Evolutionary conservation across 2,329 filamentous ascomycete genomes (phyloP).

Genomic region (Coniella lustricola): DNA sequence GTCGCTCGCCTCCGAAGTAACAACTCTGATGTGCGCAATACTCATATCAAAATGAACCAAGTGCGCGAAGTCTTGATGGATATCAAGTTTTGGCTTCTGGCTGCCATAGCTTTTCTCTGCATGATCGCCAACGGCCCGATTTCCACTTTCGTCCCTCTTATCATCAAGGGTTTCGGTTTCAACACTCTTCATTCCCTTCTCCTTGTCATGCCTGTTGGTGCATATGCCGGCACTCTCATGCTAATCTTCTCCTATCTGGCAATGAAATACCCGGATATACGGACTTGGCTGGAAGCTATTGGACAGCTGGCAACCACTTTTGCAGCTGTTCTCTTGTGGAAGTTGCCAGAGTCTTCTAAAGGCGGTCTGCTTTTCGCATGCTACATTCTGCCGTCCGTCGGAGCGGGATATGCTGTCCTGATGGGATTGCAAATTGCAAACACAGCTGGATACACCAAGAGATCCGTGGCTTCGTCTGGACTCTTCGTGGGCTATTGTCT

Average conservation of each 20-base stretch:
- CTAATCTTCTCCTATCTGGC: conserved; percentile 33
- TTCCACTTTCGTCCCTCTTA: conserved; percentile 53
- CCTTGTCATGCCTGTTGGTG: conserved; percentile 24
- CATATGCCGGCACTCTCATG: conserved; percentile 28
- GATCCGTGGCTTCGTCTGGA: conserved; percentile 39
- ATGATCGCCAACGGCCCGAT: conserved; percentile 64
- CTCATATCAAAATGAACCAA: conserved; percentile 19
- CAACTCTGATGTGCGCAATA: conserved; percentile 19
- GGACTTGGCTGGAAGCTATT: conserved; percentile 32
- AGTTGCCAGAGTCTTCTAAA: conserved; percentile 31
- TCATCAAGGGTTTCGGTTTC: conserved; percentile 47
- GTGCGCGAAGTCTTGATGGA: conserved; percentile 15
- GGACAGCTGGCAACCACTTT: conserved; percentile 36
- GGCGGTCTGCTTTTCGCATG: conserved; percentile 41
- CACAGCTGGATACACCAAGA: conserved; percentile 45
- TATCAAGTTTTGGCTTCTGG: conserved; percentile 23
- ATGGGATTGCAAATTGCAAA: conserved; percentile 44
- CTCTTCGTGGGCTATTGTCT: conserved; percentile 46
- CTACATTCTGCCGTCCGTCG: conserved; percentile 38
- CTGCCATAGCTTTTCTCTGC: conserved; percentile 41
- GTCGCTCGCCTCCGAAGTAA: conserved; percentile 19
- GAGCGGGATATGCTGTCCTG: conserved; percentile 40
- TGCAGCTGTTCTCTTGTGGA: conserved; percentile 35
- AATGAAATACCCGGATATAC: conserved; percentile 27
- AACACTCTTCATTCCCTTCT: conserved; percentile 20